A percentile compares a stretch with the other conserved stretches of the same genome.
phyloP scores from a whole-genome alignment of 306 rosid species.

The Echinosophora koreensis region DNA sequence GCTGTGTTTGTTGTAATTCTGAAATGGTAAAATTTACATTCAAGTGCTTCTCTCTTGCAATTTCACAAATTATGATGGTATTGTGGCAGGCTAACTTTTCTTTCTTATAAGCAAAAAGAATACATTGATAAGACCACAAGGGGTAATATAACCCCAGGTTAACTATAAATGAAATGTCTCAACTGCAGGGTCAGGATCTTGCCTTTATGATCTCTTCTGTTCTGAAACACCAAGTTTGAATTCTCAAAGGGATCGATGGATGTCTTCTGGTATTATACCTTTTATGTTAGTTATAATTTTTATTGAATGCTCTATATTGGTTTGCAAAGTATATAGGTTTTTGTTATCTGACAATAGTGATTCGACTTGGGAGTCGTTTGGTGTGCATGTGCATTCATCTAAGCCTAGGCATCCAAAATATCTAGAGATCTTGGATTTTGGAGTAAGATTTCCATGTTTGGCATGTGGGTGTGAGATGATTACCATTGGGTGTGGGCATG shows the following conservation, averaged over 20 bases:
- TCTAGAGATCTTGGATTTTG: too few species aligned
- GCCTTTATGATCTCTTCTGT: conserved; percentile 85
- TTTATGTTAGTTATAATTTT: not conserved
- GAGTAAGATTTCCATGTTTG: too few species aligned
- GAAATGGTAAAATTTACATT: not conserved
- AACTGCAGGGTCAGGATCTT: conserved; percentile 60
- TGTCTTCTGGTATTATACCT: conserved; percentile 55
- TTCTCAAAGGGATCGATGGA: conserved; percentile 53
- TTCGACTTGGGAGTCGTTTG: too few species aligned
- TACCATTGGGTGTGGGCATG: too few species aligned
- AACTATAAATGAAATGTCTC: conserved; percentile 29
- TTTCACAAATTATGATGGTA: conserved; percentile 20
- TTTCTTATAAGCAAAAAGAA: too few species aligned
- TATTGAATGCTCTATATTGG: not conserved
- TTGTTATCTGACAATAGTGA: not conserved
- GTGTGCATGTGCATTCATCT: not conserved
- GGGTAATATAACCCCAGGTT: too few species aligned
- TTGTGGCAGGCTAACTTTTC: conserved; percentile 27
- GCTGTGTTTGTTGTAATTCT: not conserved
- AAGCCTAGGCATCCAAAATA: too few species aligned
- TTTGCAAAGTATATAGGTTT: not conserved
- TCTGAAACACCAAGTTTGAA: conserved; percentile 63
- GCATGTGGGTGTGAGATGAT: too few species aligned
- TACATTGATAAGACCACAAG: too few species aligned
- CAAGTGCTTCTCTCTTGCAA: conserved; percentile 1